phyloP scores from a whole-genome alignment of 306 rosid species.

The Acacia confusa region DNA sequence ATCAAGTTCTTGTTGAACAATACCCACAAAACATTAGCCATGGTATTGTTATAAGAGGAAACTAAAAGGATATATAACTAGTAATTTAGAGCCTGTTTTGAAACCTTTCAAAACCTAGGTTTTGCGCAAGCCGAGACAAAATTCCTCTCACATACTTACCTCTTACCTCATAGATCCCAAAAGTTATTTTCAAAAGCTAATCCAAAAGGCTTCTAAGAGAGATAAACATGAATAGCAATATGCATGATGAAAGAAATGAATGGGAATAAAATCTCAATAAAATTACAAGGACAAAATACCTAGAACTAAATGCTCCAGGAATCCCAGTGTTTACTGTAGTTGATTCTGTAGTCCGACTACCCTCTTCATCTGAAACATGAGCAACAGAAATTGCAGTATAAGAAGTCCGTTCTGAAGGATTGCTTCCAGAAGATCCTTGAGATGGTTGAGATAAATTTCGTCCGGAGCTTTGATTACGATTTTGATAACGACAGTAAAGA shows the following conservation, averaged over 20 bases:
- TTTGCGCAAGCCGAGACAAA: too few relatives aligned
- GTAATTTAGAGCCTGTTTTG: too few relatives aligned
- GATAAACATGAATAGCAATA: background rate
- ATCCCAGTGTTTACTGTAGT: conserved; percentile 34
- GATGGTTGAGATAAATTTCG: conserved; percentile 39
- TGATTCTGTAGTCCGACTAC: conserved; percentile 33
- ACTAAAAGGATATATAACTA: background rate
- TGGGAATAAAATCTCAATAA: background rate
- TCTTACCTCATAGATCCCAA: too few relatives aligned
- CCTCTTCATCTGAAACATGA: conserved; percentile 45
- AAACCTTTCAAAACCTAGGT: too few relatives aligned
- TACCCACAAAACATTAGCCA: background rate
- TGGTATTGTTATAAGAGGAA: background rate
- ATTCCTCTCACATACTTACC: too few relatives aligned
- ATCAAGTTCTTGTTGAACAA: background rate
- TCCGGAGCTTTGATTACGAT: conserved; percentile 37
- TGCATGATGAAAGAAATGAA: background rate
- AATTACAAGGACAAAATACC: conserved; percentile 30
- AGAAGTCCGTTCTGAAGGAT: conserved; percentile 42
- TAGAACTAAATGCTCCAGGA: conserved; percentile 36
- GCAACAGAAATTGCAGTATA: conserved; percentile 42
- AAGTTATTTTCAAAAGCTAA: too few relatives aligned
- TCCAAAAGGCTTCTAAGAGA: too few relatives aligned
- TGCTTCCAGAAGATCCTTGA: conserved; percentile 46
- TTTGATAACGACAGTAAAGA: conserved; percentile 51